Evolutionary conservation across 768 basidiomycete species (phyloP), one percentile per base, ranked within the genome.

Genomic region (Piloderma croceum): DNA sequence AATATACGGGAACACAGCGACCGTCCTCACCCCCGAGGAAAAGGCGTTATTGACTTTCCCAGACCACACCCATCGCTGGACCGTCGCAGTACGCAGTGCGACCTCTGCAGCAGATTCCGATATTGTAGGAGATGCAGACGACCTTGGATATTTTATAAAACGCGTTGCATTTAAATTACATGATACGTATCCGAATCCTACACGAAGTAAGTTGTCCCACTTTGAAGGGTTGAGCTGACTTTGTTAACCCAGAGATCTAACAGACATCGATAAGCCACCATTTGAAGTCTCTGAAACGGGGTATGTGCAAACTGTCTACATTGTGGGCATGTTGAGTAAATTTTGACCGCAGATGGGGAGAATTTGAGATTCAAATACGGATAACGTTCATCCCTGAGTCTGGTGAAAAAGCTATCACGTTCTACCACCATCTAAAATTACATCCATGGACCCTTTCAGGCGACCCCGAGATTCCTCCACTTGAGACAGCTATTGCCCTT

Each of bases 261-360:
- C 48, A 97, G 94, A 83, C 51, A 59, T 96, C 21, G 96, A 99
- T 56, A 90, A 86, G 57, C 78, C 90, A 4, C 96, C 96, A 0
- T 99, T 92, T 54, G 89, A 91, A 51, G 82, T 98, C 12, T 83
- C 92, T 7, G 96, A 98, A 62, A 98, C 96, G 12, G 96, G 96
- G 88, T 82, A 49, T 15, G 73, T 58, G n/a, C n/a, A 6, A 19
- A 15, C 11, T 17, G 22, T 19, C 13, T 5, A 0, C 34, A 9
- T 7, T 24, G 10, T 29, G 27, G 10, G 27, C 27, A 29, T 15
- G 27, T 15, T 9, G 9, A 9, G 9, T 9, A 29, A 9, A 9
- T 29, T 29, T 15, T 29, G 27, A 10, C 39, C 33, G 24, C 41
- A 90, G 87, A 35, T 99, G 96, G 96, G 96, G 96, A 50, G 96